Evolutionary conservation across 1,284 basidiomycete genomes (phyloP).

Genomic region (Malassezia japonica): DNA sequence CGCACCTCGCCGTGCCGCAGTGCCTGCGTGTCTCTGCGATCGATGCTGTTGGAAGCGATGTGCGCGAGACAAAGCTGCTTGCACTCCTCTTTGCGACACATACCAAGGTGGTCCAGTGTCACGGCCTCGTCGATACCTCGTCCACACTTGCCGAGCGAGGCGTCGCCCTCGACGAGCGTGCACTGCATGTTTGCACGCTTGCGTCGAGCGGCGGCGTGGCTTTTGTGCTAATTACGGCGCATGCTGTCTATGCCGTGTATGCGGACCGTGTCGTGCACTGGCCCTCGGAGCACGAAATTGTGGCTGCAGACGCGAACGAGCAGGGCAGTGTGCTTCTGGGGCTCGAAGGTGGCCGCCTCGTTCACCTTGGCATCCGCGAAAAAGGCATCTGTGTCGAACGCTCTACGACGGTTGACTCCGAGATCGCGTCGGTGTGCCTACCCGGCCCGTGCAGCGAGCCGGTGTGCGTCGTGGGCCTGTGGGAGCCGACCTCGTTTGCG

Average conservation of each 20-base stretch:
- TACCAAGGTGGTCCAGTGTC: not conserved
- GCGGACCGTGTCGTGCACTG: not conserved
- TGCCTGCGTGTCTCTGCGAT: not conserved
- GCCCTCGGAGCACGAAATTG: not conserved
- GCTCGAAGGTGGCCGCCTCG: not conserved
- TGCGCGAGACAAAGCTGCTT: not conserved
- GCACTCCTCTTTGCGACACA: not conserved
- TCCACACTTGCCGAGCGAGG: slow-evolving; percentile 10
- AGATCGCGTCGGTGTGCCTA: not conserved
- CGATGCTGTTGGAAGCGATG: too few species aligned
- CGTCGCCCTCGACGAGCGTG: not conserved
- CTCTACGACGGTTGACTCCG: too few species aligned
- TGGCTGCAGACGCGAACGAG: not conserved
- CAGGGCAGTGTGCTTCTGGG: not conserved
- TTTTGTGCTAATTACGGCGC: slow-evolving; percentile 1
- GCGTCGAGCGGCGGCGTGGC: not conserved
- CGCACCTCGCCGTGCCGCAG: slow-evolving; percentile 3
- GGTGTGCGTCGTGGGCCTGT: not conserved
- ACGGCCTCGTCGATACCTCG: slow-evolving; percentile 19
- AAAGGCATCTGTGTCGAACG: too few species aligned
- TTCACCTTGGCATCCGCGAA: not conserved
- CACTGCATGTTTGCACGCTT: not conserved
- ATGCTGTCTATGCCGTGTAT: not conserved
- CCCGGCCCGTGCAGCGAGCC: not conserved
- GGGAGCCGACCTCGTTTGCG: not conserved